These are phyloP conservation scores for Aspergillus asperescens DNA, from an alignment of 495 filamentous ascomycete species.

Conservation along the genomic window DNA sequence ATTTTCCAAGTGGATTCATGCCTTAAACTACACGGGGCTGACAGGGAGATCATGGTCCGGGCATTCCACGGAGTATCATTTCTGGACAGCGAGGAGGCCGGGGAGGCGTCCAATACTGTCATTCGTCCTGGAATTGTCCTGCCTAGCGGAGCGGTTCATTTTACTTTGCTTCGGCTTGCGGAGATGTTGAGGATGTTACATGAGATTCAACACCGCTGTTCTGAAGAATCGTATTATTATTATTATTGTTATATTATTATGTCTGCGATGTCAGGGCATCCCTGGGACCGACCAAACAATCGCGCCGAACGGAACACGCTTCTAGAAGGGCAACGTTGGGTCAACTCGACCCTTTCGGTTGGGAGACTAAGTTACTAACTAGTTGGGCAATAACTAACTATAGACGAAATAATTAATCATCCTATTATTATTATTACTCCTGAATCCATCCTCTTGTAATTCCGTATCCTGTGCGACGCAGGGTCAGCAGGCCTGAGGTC, in stretches of 20 bases:
- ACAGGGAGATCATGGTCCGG: conserved; percentile 16
- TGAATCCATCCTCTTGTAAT: no score
- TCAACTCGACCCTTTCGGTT: neutral
- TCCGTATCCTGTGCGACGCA: neutral
- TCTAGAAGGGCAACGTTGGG: conserved; percentile 8
- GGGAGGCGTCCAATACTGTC: neutral
- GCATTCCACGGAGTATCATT: conserved; percentile 5
- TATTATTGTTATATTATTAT: no score
- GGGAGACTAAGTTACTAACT: neutral
- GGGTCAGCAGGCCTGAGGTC: neutral
- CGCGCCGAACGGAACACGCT: conserved; percentile 7
- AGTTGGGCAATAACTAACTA: neutral
- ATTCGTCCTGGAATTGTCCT: neutral
- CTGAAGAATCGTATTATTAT: no score
- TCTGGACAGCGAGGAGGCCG: neutral
- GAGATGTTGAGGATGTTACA: neutral
- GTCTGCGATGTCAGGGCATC: neutral
- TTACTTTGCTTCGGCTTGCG: neutral
- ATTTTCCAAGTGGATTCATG: conserved; percentile 12
- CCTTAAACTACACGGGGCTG: conserved; percentile 13
- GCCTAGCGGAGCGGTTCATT: neutral
- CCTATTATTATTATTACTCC: neutral
- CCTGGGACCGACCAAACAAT: conserved; percentile 5
- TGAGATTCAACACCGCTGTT: no score
- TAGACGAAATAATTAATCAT: neutral